Percentiles rank a stretch among this genome's conserved stretches.
Evolutionary conservation across 23 red algal species (phyloP).

Genomic region (Gracilaria domingensis): DNA sequence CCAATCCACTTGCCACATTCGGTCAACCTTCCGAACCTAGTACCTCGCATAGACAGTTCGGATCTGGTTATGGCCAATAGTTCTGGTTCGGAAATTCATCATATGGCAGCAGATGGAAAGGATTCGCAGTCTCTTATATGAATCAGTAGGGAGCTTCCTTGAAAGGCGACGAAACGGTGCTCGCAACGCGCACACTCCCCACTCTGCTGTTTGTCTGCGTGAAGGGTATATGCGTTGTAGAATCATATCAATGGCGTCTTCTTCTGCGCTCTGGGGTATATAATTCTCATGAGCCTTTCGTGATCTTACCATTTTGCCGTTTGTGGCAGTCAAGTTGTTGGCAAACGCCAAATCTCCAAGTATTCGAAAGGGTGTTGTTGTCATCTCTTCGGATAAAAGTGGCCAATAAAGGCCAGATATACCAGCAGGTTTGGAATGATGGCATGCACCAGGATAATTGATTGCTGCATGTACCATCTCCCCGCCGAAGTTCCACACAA

Average conservation of each 20-base stretch:
- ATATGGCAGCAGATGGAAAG: too few species aligned
- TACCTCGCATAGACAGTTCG: too few species aligned
- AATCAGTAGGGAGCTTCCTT: background rate
- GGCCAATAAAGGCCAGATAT: conserved; percentile 25
- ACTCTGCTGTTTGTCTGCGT: conserved; percentile 30
- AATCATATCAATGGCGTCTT: conserved; percentile 36
- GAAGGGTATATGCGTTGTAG: conserved; percentile 15
- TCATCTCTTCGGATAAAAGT: background rate
- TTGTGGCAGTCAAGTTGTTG: background rate
- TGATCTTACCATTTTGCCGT: background rate
- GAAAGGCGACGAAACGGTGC: conserved; percentile 24
- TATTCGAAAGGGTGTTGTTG: background rate
- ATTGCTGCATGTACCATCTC: background rate
- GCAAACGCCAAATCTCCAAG: conserved; percentile 7
- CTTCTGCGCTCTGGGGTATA: background rate
- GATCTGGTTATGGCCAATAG: too few species aligned
- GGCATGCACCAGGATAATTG: conserved; percentile 10
- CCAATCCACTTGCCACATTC: too few species aligned
- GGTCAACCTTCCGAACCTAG: too few species aligned
- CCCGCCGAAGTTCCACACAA: conserved; percentile 30
- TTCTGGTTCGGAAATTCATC: too few species aligned
- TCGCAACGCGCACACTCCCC: conserved; percentile 24
- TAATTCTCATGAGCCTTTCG: conserved; percentile 25
- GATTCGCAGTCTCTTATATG: background rate
- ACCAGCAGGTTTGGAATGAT: background rate